These are phyloP conservation scores for Tuber aestivum DNA, from an alignment of 495 filamentous ascomycete genomes.

Conservation along the genomic window DNA sequence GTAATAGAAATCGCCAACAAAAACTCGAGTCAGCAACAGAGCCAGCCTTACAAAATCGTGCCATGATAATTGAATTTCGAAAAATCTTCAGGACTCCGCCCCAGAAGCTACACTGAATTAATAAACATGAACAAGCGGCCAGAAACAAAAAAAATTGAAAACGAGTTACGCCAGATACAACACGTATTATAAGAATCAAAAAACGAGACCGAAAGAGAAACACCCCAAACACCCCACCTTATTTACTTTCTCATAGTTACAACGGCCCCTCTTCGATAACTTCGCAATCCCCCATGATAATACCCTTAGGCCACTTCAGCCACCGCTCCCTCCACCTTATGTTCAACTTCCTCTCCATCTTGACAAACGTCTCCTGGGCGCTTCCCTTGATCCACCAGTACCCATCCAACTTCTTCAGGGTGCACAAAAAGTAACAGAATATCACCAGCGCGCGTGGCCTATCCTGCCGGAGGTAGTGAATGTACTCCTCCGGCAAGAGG, in stretches of 20 bases:
- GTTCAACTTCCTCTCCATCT: neutral
- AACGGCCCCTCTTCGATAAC: neutral
- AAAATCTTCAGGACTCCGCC: neutral
- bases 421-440: neutral
- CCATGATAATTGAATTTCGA: neutral
- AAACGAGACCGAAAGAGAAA: neutral
- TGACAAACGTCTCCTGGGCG: neutral
- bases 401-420: neutral
- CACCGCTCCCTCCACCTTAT: neutral
- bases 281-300: neutral
- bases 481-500: neutral
- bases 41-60: neutral
- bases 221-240: neutral
- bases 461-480: neutral
- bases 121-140: neutral
- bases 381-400: neutral
- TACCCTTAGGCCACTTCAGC: neutral
- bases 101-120: neutral
- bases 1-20: no score
- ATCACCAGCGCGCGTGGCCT: neutral
- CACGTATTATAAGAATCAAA: neutral
- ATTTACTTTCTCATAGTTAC: neutral
- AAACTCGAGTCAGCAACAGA: no score
- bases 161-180: neutral
- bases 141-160: neutral